These are phyloP conservation scores for Gardenia jasminoides DNA, from an alignment of 257 asterid species.

Conservation along the genomic window DNA sequence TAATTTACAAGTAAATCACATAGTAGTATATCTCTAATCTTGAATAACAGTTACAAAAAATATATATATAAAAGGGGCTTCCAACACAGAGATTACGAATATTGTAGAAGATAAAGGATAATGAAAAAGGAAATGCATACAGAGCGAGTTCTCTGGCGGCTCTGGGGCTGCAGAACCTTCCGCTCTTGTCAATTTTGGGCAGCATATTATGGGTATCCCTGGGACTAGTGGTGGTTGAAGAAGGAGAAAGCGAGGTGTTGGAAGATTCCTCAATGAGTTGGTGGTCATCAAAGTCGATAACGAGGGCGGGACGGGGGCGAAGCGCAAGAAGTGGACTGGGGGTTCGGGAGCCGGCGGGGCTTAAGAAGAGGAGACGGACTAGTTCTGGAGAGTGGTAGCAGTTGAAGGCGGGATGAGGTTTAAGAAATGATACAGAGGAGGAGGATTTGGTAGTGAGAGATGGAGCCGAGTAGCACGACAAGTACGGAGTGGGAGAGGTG, in stretches of 20 bases:
- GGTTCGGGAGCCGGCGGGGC: background rate
- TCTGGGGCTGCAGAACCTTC: slow-evolving; percentile 87
- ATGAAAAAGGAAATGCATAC: slow-evolving; percentile 23
- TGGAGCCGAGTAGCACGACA: too few relatives aligned
- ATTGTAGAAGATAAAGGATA: background rate
- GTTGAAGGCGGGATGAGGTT: background rate
- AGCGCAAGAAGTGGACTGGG: slow-evolving; percentile 1
- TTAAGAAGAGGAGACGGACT: background rate
- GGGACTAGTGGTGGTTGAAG: slow-evolving; percentile 3
- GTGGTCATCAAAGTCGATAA: slow-evolving; percentile 17
- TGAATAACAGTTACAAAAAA: background rate
- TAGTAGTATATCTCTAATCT: background rate
- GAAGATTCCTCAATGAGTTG: slow-evolving; percentile 18
- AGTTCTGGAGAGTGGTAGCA: background rate
- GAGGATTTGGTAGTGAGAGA: background rate
- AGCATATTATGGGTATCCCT: slow-evolving; percentile 28
- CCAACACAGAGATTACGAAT: background rate
- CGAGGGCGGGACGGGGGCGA: slow-evolving; percentile 16
- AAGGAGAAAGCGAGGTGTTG: slow-evolving; percentile 7
- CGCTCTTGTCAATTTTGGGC: slow-evolving; percentile 82
- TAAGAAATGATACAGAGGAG: background rate
- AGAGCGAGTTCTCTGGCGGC: slow-evolving; percentile 92
- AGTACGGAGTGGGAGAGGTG: background rate
- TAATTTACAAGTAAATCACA: background rate
- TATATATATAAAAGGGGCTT: background rate